These are phyloP conservation scores for Colletotrichum ledebouriae DNA, from an alignment of 2,329 filamentous ascomycete genomes.

Conservation along the genomic window DNA sequence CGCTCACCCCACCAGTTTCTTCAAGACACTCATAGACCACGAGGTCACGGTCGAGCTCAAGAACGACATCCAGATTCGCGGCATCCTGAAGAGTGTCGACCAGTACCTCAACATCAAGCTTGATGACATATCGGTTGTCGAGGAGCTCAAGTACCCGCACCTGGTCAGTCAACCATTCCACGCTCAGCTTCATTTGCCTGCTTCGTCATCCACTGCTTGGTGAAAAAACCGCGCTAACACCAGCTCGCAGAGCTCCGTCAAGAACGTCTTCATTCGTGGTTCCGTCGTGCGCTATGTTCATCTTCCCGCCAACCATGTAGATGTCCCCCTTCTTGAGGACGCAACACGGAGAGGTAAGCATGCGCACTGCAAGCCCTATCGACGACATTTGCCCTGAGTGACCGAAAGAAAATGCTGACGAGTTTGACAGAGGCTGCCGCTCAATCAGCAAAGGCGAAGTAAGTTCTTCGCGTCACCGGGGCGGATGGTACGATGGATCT, in stretches of 20 bases:
- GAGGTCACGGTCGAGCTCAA: conserved; percentile 99
- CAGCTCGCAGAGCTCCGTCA: conserved; percentile 75
- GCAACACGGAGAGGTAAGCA: conserved; percentile 84
- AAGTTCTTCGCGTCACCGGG: background rate
- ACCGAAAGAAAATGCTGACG: conserved; percentile 28
- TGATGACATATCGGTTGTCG: conserved; percentile 92
- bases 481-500: background rate
- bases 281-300: conserved; percentile 95
- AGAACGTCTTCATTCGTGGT: conserved; percentile 95
- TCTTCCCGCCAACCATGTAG: conserved; percentile 83
- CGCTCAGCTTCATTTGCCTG: background rate
- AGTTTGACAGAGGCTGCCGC: conserved; percentile 65
- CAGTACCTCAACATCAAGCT: conserved; percentile 99
- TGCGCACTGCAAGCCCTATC: background rate
- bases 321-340: conserved; percentile 89
- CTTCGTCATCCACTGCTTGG: background rate
- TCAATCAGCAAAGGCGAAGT: conserved; percentile 70
- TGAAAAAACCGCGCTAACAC: conserved; percentile 1
- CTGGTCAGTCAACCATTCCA: conserved; percentile 66
- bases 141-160: conserved; percentile 95
- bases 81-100: conserved; percentile 95
- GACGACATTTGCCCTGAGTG: background rate
- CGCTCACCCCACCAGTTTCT: conserved; percentile 75
- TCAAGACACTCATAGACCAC: conserved; percentile 98
- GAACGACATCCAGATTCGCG: conserved; percentile 97